These are phyloP conservation scores for Alternaria brassicicola DNA, from an alignment of 2,329 filamentous ascomycete genomes.

Conservation along the genomic window DNA sequence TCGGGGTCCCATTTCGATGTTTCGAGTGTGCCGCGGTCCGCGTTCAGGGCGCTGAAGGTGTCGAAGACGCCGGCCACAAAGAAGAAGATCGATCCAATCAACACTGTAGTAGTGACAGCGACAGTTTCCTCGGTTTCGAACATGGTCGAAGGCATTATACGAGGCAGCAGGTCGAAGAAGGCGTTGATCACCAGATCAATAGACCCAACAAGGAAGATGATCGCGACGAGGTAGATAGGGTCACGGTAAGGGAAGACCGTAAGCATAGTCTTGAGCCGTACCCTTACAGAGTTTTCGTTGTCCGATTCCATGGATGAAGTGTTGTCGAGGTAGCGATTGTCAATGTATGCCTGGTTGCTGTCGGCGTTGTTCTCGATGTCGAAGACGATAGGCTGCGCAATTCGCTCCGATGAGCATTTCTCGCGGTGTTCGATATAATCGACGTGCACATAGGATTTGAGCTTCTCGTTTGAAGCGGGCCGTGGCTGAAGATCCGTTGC, in stretches of 20 bases:
- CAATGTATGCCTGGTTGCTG: not conserved
- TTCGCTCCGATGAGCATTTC: constrained; percentile 28
- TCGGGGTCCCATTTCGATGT: constrained; percentile 12
- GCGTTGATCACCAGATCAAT: constrained; percentile 36
- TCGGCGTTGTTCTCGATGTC: constrained; percentile 6
- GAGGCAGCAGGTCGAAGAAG: constrained; percentile 35
- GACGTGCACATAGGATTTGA: constrained; percentile 25
- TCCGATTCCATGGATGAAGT: constrained; percentile 5
- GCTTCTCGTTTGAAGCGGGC: constrained; percentile 24
- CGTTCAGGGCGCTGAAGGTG: constrained; percentile 33
- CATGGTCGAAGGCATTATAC: constrained; percentile 1
- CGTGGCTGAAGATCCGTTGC: constrained; percentile 19
- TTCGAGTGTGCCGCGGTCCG: constrained; percentile 25
- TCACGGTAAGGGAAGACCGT: constrained; percentile 38
- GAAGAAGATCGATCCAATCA: constrained; percentile 38
- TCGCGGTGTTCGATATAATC: constrained; percentile 30
- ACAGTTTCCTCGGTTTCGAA: constrained; percentile 27
- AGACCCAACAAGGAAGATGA: constrained; percentile 32
- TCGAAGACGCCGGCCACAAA: constrained; percentile 37
- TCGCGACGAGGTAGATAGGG: constrained; percentile 37
- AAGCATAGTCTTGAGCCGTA: constrained; percentile 19
- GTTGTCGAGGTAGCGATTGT: not conserved
- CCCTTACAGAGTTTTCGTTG: not conserved
- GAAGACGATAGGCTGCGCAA: not conserved
- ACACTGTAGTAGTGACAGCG: constrained; percentile 29